Percentiles rank a stretch among this genome's conserved stretches.
phyloP scores from a whole-genome alignment of 345 rosid species.

The Lepidium didymum region DNA sequence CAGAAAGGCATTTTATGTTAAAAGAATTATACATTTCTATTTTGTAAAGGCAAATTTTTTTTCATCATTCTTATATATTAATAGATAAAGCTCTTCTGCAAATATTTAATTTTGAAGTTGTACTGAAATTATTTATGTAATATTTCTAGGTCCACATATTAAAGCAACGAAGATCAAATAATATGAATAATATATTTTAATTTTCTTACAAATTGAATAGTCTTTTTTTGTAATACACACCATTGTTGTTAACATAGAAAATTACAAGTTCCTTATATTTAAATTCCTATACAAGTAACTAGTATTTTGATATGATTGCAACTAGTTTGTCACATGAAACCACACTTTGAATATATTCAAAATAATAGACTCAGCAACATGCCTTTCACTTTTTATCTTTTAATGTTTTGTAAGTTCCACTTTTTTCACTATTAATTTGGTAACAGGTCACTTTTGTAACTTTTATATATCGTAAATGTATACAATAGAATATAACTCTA shows the following conservation, averaged over 20 bases:
- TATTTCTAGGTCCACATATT: neutral
- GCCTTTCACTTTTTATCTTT: neutral
- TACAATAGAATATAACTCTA: neutral
- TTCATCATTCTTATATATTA: neutral
- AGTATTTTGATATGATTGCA: constrained; percentile 18
- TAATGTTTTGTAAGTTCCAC: constrained; percentile 5
- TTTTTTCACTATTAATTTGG: constrained; percentile 1
- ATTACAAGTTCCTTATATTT: neutral
- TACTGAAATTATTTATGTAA: neutral
- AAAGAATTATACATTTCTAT: neutral
- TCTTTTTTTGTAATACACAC: neutral
- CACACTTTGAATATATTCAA: constrained; percentile 22
- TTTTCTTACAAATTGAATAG: neutral
- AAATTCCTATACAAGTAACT: neutral
- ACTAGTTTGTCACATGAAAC: constrained; percentile 12
- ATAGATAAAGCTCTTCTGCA: neutral
- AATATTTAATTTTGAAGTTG: neutral
- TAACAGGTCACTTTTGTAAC: neutral
- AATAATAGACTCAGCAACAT: neutral
- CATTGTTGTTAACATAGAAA: neutral
- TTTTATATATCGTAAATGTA: neutral
- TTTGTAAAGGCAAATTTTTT: neutral
- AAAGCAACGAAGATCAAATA: neutral
- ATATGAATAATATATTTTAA: neutral
- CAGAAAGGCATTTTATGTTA: neutral